A percentile compares a stretch with the other conserved stretches of the same genome.
phyloP scores from a whole-genome alignment of 345 rosid genomes.

The Syzygium aromaticum region DNA sequence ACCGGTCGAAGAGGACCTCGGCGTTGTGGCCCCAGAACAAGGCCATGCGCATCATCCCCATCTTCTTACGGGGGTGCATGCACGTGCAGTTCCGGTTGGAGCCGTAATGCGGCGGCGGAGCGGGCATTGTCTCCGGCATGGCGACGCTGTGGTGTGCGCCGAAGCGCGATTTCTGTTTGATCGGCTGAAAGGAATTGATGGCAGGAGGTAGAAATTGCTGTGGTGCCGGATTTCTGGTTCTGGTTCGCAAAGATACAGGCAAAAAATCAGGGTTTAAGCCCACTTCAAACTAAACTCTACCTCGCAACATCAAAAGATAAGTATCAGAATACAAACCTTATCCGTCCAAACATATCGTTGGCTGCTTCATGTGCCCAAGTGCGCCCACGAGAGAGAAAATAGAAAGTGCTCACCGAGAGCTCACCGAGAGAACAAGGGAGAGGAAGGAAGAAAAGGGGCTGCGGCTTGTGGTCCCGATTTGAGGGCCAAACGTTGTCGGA shows the following conservation, averaged over 20 bases:
- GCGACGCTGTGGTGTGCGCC: neutral
- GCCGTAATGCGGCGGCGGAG: neutral
- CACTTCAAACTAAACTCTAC: no score
- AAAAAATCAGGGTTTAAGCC: neutral
- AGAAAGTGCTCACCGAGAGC: no score
- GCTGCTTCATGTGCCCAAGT: no score
- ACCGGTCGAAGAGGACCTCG: constrained; percentile 14
- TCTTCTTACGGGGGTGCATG: neutral
- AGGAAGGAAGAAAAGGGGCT: no score
- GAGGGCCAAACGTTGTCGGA: no score
- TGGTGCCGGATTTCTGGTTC: neutral
- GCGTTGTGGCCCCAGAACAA: constrained; percentile 20
- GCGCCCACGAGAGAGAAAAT: no score
- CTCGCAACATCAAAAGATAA: no score
- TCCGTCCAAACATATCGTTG: no score
- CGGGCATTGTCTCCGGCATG: neutral
- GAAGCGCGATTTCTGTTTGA: neutral
- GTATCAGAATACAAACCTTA: no score
- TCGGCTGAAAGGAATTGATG: neutral
- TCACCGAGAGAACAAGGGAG: no score
- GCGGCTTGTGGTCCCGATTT: no score
- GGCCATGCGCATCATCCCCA: constrained; percentile 10
- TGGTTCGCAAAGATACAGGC: neutral
- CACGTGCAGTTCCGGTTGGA: neutral
- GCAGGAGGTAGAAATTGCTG: neutral